Evolutionary conservation across 129 eudicot genomes (phyloP).

Genomic region (Calendula officinalis): DNA sequence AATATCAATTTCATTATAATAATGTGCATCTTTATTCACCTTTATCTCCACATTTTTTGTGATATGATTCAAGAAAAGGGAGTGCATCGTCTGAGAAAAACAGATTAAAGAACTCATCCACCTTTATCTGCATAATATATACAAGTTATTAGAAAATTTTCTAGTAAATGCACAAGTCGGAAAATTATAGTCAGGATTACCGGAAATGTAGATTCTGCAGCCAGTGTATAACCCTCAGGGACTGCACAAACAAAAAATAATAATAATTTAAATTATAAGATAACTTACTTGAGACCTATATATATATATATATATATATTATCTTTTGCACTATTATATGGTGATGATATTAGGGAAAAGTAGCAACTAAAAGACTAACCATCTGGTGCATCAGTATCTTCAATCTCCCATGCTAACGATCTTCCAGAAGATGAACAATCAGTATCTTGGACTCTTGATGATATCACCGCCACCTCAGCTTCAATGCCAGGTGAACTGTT

Average conservation of each 20-base stretch:
- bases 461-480: conserved; percentile 40
- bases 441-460: conserved; percentile 44
- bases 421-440: conserved; percentile 59
- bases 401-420: conserved; percentile 52
- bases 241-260: conserved; percentile 55
- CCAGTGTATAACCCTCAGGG: conserved; percentile 56
- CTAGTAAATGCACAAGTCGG: not conserved
- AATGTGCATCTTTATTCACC: conserved; percentile 41
- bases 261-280: not conserved
- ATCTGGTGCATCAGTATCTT: conserved; percentile 72
- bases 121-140: conserved; percentile 60
- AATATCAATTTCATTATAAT: conserved; percentile 14
- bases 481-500: conserved; percentile 32
- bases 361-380: conserved; percentile 38
- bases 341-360: too few relatives aligned
- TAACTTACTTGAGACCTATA: conserved; percentile 2
- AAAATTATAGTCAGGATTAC: conserved; percentile 34
- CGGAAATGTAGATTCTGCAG: conserved; percentile 86
- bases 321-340: too few relatives aligned
- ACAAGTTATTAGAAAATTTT: not conserved
- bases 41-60: conserved; percentile 82
- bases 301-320: too few relatives aligned
- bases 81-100: conserved; percentile 70
- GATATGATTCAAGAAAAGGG: conserved; percentile 71
- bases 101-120: conserved; percentile 70